Conservation (phyloP, 176 grass and related monocot species). For the Echinochloa phyllopogon region DNA sequence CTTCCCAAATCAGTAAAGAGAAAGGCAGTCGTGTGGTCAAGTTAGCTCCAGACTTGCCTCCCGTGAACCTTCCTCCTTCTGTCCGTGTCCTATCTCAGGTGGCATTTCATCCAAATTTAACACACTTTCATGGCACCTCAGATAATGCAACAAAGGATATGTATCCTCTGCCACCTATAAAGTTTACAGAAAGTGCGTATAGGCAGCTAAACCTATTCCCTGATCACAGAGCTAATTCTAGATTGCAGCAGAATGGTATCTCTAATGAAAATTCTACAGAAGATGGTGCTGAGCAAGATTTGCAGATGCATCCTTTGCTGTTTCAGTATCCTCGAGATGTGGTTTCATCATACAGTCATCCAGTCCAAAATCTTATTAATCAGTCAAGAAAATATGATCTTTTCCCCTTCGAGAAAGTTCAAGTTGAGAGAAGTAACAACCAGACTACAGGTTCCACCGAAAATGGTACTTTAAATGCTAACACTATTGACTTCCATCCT, state of each 20-base stretch:
- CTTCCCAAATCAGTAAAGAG: constrained; percentile 54
- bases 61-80: constrained; percentile 88
- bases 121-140: constrained; percentile 45
- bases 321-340: constrained; percentile 75
- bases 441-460: constrained; percentile 31
- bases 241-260: constrained; percentile 43
- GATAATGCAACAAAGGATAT: constrained; percentile 52
- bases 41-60: constrained; percentile 92
- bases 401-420: constrained; percentile 55
- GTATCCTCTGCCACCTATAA: constrained; percentile 37
- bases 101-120: constrained; percentile 53
- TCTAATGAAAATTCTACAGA: constrained; percentile 36
- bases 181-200: constrained; percentile 43
- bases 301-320: constrained; percentile 93
- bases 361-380: constrained; percentile 46
- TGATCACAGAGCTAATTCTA: constrained; percentile 52
- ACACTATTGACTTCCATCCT: constrained; percentile 85
- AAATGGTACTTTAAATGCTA: constrained; percentile 55
- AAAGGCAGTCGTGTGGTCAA: constrained; percentile 78
- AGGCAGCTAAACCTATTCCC: constrained; percentile 63
- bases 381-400: constrained; percentile 53
- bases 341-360: constrained; percentile 57
- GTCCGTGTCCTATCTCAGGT: constrained; percentile 73
- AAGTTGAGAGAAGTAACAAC: constrained; percentile 51
- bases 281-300: constrained; percentile 64